Evolutionary conservation across 768 basidiomycete species (phyloP), one percentile per base, ranked within the genome.

Genomic region (Kwoniella pini): DNA sequence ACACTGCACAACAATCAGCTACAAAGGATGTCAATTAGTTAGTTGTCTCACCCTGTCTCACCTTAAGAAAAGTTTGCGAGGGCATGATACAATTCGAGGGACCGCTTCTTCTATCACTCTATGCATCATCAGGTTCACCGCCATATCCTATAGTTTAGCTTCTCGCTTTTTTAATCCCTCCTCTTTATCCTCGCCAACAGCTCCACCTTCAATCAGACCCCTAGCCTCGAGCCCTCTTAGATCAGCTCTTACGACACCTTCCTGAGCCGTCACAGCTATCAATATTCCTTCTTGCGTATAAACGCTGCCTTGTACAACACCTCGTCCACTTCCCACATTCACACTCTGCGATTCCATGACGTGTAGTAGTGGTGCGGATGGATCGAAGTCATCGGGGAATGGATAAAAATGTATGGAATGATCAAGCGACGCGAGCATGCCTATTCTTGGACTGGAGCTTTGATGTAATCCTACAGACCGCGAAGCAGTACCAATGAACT

Each of bases 161-260:
- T 62, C 22, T 15, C 26, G 9, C 28, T 46, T 49, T 45, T 26
- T 42, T 27, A n/a, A 21, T 10, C 28, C 26, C 11, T 48, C 60
- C n/a, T 49, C 43, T 17, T 51, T 48, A n/a, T 62, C 54, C 9
- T 69, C 2, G 82, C 89, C 69, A 85, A 88, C 57, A 79, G 85
- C 31, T 64, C 81, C 36, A 77, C 79, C 39, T 79, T 92, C 36
- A 87, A 94, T 71, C 83, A 84, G 40, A 79, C 81, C 54, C 86
- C 90, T 59, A 86, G 90, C 28, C 74, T 83, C 44, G 90, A 91
- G 73, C 77, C 84, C n/a, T 85, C 85, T 67, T 80, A 85, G 49
- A 84, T 90, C 80, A 80, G 83, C 75, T 36, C 78, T 58, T 1
- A 79, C 74, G 28, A 79, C 76, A 4, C 78, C 78, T 49, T 79